A percentile compares a stretch with the other conserved stretches of the same genome.
phyloP scores from a whole-genome alignment of 106 monocot species.

The Acorus gramineus region DNA sequence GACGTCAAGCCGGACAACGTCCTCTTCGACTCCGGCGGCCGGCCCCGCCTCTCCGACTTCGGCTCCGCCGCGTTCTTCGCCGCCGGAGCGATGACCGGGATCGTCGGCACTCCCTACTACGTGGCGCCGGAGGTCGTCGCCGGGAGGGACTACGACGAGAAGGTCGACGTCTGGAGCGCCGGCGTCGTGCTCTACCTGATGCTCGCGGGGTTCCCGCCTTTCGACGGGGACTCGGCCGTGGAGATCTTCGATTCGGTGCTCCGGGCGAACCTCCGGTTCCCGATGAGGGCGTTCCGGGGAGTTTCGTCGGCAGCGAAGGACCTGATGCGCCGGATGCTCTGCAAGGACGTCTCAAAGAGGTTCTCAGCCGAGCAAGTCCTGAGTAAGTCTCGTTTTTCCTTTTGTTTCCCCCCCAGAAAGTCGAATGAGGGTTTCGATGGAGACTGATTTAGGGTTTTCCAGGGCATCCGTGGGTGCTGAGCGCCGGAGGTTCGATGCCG shows the following conservation, averaged over 20 bases:
- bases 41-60: constrained; percentile 58
- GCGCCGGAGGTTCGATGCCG: no score
- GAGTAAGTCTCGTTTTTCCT: constrained; percentile 11
- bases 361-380: constrained; percentile 45
- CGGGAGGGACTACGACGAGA: constrained; percentile 42
- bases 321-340: constrained; percentile 36
- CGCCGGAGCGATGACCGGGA: constrained; percentile 40
- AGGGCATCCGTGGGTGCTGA: no score
- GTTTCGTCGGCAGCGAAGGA: constrained; percentile 43
- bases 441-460: no score
- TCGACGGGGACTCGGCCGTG: constrained; percentile 29
- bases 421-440: no score
- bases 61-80: constrained; percentile 63
- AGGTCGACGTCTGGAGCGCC: constrained; percentile 49
- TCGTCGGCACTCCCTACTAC: constrained; percentile 92
- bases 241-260: constrained; percentile 32
- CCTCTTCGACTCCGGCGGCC: constrained; percentile 33
- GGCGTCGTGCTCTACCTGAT: constrained; percentile 50
- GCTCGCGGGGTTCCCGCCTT: constrained; percentile 28
- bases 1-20: constrained; percentile 90
- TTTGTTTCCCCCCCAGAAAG: background rate
- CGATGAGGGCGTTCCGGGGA: constrained; percentile 16
- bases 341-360: constrained; percentile 27
- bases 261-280: constrained; percentile 25
- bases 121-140: constrained; percentile 83